Evolutionary conservation across 495 filamentous ascomycete species (phyloP).

Genomic region (Lasiosphaeris hirsuta): DNA sequence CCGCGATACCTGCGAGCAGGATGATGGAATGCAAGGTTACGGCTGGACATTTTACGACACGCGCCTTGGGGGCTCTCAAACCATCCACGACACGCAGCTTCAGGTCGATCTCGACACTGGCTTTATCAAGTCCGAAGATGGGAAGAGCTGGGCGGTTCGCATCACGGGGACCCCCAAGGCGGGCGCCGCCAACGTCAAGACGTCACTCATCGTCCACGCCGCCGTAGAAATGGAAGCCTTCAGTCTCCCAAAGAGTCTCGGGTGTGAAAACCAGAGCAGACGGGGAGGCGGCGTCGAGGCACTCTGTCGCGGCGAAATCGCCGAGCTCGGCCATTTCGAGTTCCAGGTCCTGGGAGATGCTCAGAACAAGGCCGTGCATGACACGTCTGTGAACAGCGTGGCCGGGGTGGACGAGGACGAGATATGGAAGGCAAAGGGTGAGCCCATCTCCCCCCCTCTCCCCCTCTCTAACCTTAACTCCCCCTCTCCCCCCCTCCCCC

Average conservation of each 20-base stretch:
- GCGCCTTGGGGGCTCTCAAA: conserved; percentile 75
- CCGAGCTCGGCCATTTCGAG: conserved; percentile 16
- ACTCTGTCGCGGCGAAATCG: conserved; percentile 1
- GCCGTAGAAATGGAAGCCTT: conserved; percentile 66
- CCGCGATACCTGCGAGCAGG: conserved; percentile 88
- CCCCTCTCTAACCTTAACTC: too few relatives aligned
- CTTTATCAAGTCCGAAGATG: conserved; percentile 80
- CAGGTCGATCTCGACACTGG: conserved; percentile 78
- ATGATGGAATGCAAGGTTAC: conserved; percentile 86
- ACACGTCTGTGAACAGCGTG: conserved; percentile 9
- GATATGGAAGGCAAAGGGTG: conserved; percentile 23
- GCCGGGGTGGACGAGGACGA: conserved; percentile 11
- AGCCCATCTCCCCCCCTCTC: too few relatives aligned
- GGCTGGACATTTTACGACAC: conserved; percentile 94
- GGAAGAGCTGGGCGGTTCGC: conserved; percentile 82
- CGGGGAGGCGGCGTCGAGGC: conserved; percentile 58
- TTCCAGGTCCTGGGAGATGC: conserved; percentile 14
- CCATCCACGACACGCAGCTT: conserved; percentile 81
- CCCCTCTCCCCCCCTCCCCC: too few relatives aligned
- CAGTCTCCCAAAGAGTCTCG: conserved; percentile 51
- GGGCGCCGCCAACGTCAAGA: conserved; percentile 60
- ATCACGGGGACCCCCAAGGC: conserved; percentile 73
- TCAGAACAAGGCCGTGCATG: conserved; percentile 46
- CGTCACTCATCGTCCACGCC: conserved; percentile 73
- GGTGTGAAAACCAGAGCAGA: conserved; percentile 47